Base-by-base conservation (phyloP, 345 rosid genomes). In the Camelina hispida region DNA sequence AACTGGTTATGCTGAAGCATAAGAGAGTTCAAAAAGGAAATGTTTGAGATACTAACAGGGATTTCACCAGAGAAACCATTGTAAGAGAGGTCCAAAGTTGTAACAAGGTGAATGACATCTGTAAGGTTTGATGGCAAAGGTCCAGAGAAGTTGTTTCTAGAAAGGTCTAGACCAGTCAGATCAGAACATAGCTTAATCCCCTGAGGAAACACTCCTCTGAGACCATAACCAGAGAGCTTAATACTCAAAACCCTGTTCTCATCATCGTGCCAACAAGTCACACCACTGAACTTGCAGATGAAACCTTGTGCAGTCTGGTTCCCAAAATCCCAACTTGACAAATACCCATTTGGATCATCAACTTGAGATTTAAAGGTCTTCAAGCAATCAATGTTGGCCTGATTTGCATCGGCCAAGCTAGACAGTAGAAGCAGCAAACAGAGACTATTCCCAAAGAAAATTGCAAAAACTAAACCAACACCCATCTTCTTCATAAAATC, bases 241-340 rank as follows among this genome's bases (percentile, higher is more conserved):
- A 93, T 77, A 77, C 84, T 88, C 70, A 93, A 77, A 50, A 93
- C 96, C 73, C 58, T 87, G 77, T 84, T 91, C 86, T 93, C 98
- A 75, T 87, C 94, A 7, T 91, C 94, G 56, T 93, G 98, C 98
- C 98, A 93, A 69, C 98, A 93, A 9, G 87, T 87, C 40, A 93
- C 82, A 37, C 98, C 98, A 11, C 11, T n/a, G 75, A 91, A 93
- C 53, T 72, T 86, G 82, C 97, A 93, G 37, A 91, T 89, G 69
- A 18, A 87, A 18, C 98, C 98, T 63, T 2, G 8, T 44, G 68
- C 80, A 12, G 93, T 82, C 0, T 6, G 0, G 80, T 93, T 93
- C 12, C 78, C 13, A 76, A 93, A 91, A 30, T 74, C 66, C 97
- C 98, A 93, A 6, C 83, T 51, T 30, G 78, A 38, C 76, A 93